phyloP scores from a whole-genome alignment of 1,139 yeast species.

The Eremothecium cymbalariae region DNA sequence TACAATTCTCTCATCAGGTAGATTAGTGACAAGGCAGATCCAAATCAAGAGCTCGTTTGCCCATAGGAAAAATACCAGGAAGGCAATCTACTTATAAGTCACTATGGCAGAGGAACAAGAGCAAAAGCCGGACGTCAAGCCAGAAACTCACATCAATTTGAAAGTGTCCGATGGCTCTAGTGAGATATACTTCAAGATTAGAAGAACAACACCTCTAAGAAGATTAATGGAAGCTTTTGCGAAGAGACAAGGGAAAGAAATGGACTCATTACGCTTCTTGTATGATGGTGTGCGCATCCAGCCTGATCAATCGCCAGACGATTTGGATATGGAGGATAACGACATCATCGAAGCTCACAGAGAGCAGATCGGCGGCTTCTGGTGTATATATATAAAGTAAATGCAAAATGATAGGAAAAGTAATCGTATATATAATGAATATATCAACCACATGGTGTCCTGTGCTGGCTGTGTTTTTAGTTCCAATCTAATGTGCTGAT shows the following conservation, averaged over 20 bases:
- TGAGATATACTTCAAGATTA: slow-evolving; percentile 93
- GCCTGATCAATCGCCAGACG: slow-evolving; percentile 87
- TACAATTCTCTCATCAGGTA: too few species aligned
- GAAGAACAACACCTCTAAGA: slow-evolving; percentile 83
- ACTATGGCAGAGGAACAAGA: slow-evolving; percentile 26
- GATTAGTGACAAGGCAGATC: too few species aligned
- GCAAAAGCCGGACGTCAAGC: slow-evolving; percentile 51
- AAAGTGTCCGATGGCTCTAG: slow-evolving; percentile 90
- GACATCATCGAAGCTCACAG: slow-evolving; percentile 98
- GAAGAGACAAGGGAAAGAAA: slow-evolving; percentile 90
- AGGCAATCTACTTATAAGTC: too few species aligned
- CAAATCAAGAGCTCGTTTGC: too few species aligned
- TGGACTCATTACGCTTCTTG: slow-evolving; percentile 75
- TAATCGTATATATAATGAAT: too few species aligned
- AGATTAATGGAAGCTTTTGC: slow-evolving; percentile 98
- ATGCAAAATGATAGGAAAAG: too few species aligned
- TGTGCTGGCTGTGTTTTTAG: too few species aligned
- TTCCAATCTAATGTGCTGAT: too few species aligned
- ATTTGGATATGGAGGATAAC: slow-evolving; percentile 85
- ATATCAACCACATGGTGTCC: too few species aligned
- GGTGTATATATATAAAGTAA: too few species aligned
- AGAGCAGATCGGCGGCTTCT: slow-evolving; percentile 64
- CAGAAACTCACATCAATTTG: slow-evolving; percentile 74
- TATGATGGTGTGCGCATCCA: slow-evolving; percentile 88
- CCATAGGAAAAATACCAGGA: too few species aligned